Percentiles rank a stretch among this genome's conserved stretches.
These are phyloP conservation scores for Populus hybrid DNA, from an alignment of 441 rosid genomes.

Conservation along the genomic window DNA sequence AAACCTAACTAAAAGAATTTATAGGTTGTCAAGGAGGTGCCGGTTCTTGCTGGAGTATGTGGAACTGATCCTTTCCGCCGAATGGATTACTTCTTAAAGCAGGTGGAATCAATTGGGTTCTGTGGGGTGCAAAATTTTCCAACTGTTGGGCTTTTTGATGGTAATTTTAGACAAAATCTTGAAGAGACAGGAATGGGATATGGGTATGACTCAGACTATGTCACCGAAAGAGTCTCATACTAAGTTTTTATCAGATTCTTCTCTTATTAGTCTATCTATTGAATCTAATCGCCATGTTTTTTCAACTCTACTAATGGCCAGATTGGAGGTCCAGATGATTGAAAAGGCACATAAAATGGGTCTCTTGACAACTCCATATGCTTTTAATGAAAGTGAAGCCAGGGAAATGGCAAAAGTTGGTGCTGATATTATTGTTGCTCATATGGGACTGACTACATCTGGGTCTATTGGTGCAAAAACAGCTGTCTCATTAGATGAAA, in stretches of 20 bases:
- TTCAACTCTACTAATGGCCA: slow-evolving; percentile 24
- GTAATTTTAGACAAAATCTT: slow-evolving; percentile 87
- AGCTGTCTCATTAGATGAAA: slow-evolving; percentile 72
- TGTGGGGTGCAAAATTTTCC: slow-evolving; percentile 95
- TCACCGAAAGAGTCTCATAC: not conserved
- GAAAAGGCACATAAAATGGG: slow-evolving; percentile 84
- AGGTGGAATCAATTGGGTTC: slow-evolving; percentile 84
- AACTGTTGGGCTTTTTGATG: slow-evolving; percentile 94
- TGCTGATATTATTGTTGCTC: slow-evolving; percentile 93
- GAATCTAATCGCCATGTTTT: not conserved
- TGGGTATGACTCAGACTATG: slow-evolving; percentile 42
- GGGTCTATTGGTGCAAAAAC: slow-evolving; percentile 93
- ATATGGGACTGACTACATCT: slow-evolving; percentile 91
- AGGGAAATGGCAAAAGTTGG: slow-evolving; percentile 88
- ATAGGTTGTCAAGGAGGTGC: slow-evolving; percentile 77
- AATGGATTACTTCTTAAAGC: slow-evolving; percentile 78
- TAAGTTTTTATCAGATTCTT: slow-evolving; percentile 1
- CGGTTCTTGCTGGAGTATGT: slow-evolving; percentile 96
- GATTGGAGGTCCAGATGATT: slow-evolving; percentile 91
- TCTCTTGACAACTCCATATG: slow-evolving; percentile 89
- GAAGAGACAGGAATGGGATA: slow-evolving; percentile 99
- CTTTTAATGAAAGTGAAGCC: slow-evolving; percentile 73
- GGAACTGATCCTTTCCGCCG: slow-evolving; percentile 93
- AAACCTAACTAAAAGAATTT: slow-evolving; percentile 6
- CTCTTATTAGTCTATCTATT: not conserved